Conservation (phyloP, 2,329 filamentous ascomycete genomes). For the Alternaria dauci region DNA sequence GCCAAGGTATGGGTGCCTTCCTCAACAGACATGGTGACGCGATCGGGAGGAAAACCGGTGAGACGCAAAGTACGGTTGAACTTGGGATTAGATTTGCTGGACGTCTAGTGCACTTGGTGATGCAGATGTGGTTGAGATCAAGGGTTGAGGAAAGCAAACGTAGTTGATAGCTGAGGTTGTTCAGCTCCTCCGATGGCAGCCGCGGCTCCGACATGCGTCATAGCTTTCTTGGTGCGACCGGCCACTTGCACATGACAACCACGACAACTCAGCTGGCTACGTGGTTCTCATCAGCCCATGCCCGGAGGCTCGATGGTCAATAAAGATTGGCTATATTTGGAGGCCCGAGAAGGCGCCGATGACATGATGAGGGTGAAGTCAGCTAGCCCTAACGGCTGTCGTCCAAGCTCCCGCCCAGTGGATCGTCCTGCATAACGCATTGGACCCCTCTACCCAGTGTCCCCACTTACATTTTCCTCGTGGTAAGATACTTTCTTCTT, state of each 20-base stretch:
- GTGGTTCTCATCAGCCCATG: background rate
- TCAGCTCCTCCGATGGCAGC: conserved; percentile 9
- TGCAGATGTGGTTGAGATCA: background rate
- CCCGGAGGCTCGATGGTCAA: background rate
- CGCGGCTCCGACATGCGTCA: conserved; percentile 21
- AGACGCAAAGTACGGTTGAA: background rate
- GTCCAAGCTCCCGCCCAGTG: conserved; percentile 25
- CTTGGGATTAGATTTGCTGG: background rate
- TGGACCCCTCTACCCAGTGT: conserved; percentile 20
- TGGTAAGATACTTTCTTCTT: conserved; percentile 24
- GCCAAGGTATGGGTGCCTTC: conserved; percentile 62
- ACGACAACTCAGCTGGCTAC: background rate
- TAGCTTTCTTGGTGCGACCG: conserved; percentile 12
- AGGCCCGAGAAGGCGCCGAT: conserved; percentile 7
- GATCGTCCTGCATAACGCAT: conserved; percentile 23
- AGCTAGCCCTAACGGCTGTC: conserved; percentile 14
- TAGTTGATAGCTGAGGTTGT: conserved; percentile 7
- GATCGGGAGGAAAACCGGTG: background rate
- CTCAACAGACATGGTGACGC: conserved; percentile 51
- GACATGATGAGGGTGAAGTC: conserved; percentile 5
- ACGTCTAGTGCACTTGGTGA: background rate
- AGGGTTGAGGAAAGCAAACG: background rate
- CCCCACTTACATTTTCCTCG: conserved; percentile 31
- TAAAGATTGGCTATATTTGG: conserved; percentile 1
- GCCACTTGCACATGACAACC: conserved; percentile 3